phyloP scores from a whole-genome alignment of 176 grass and related monocot genomes.

The Saccharum spontaneum region DNA sequence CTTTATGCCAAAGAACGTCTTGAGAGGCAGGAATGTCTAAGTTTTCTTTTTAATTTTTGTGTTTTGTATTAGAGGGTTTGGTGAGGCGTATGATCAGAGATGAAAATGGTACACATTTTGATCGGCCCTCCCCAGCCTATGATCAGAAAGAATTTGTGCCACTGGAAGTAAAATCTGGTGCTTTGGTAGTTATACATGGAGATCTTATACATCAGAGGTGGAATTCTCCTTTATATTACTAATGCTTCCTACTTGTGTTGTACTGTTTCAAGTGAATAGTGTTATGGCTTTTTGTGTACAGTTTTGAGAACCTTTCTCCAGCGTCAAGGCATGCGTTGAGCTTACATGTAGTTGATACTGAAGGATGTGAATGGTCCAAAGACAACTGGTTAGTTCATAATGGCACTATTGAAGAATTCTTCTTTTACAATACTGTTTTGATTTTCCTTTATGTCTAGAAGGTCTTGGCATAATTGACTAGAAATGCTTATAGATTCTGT shows the following conservation, averaged over 20 bases:
- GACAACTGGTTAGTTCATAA: constrained; percentile 83
- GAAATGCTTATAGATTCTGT: neutral
- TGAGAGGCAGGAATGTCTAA: neutral
- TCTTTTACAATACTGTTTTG: neutral
- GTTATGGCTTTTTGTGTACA: constrained; percentile 39
- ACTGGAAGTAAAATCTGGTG: constrained; percentile 86
- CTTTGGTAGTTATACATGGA: constrained; percentile 86
- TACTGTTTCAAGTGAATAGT: constrained; percentile 17
- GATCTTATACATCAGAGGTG: constrained; percentile 97
- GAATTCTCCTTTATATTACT: neutral
- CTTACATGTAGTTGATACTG: constrained; percentile 84
- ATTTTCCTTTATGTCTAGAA: neutral
- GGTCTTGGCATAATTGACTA: neutral
- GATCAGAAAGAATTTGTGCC: constrained; percentile 79
- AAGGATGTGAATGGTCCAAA: constrained; percentile 79
- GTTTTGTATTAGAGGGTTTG: constrained; percentile 57
- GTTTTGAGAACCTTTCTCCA: constrained; percentile 80
- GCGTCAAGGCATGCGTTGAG: constrained; percentile 88
- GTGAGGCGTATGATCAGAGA: constrained; percentile 79
- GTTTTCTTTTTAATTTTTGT: neutral
- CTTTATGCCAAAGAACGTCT: neutral
- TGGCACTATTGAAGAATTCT: neutral
- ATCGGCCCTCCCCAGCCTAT: constrained; percentile 55
- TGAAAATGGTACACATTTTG: constrained; percentile 86
- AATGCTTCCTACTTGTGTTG: neutral